Conservation (phyloP, 495 filamentous ascomycete genomes). For the Podospora pseudopauciseta region DNA sequence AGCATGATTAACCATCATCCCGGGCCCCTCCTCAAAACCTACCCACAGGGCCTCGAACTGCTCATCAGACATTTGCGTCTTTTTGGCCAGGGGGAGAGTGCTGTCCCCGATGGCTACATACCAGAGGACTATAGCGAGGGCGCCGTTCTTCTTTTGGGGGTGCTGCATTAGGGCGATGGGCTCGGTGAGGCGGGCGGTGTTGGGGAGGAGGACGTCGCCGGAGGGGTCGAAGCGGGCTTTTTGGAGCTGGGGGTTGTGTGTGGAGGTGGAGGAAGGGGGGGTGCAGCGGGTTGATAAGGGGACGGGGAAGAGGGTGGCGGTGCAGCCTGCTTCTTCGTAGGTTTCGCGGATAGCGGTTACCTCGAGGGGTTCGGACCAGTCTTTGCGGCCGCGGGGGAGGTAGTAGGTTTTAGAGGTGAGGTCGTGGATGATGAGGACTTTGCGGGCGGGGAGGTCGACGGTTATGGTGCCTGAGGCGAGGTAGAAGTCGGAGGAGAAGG, state of each 20-base stretch:
- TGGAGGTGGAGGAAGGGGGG: neutral
- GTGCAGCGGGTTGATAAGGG: conserved; percentile 21
- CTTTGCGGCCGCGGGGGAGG: conserved; percentile 35
- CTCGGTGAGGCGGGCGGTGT: conserved; percentile 13
- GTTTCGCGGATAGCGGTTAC: conserved; percentile 32
- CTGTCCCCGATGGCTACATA: conserved; percentile 12
- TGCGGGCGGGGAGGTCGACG: conserved; percentile 22
- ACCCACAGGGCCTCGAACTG: neutral
- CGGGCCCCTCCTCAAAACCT: neutral
- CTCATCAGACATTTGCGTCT: neutral
- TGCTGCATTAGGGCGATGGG: conserved; percentile 20
- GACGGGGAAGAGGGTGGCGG: conserved; percentile 19
- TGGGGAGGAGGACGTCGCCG: conserved; percentile 5
- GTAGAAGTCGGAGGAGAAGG: conserved; percentile 29
- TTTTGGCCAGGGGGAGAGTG: neutral
- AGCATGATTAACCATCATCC: neutral
- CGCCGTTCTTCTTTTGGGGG: conserved; percentile 14
- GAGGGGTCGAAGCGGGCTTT: neutral
- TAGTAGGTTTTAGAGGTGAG: conserved; percentile 17
- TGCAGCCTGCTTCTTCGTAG: conserved; percentile 30
- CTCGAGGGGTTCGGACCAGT: conserved; percentile 26
- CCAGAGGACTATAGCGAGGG: conserved; percentile 18
- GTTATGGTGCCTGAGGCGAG: conserved; percentile 31
- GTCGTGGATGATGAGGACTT: conserved; percentile 30
- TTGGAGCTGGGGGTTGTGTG: neutral